Conservation (phyloP, 805 yeast genomes). For the Wickerhamiella spandovensis region DNA sequence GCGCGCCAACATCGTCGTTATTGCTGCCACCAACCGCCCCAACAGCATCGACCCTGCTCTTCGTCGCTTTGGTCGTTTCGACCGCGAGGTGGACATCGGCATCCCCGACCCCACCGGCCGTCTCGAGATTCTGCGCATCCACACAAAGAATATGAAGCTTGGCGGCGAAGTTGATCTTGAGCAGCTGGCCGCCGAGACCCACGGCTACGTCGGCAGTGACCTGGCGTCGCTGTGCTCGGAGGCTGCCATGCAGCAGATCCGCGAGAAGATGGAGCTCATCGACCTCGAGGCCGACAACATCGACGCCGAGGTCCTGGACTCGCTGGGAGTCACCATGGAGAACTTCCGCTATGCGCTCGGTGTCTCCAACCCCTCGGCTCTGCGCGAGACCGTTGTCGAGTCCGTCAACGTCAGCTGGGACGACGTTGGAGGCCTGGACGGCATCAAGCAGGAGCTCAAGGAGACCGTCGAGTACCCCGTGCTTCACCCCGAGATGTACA, state of each 20-base stretch:
- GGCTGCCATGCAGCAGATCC: conserved; percentile 99
- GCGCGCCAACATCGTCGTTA: conserved; percentile 94
- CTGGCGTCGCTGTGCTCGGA: conserved; percentile 97
- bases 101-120: conserved; percentile 98
- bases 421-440: conserved; percentile 97
- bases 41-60: conserved; percentile 77
- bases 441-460: conserved; percentile 89
- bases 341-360: conserved; percentile 96
- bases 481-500: conserved; percentile 95
- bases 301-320: conserved; percentile 92
- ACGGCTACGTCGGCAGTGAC: conserved; percentile 99
- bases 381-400: conserved; percentile 98
- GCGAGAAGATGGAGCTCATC: conserved; percentile 97
- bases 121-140: conserved; percentile 90
- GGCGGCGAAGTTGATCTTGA: conserved; percentile 92
- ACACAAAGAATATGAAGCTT: conserved; percentile 96
- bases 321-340: conserved; percentile 97
- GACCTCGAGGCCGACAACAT: conserved; percentile 93
- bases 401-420: conserved; percentile 98
- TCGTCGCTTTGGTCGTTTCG: conserved; percentile 76
- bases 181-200: conserved; percentile 92
- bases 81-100: conserved; percentile 77
- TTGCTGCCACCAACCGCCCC: conserved; percentile 92
- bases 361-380: conserved; percentile 95
- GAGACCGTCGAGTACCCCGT: conserved; percentile 99